Conservation (phyloP, 306 rosid genomes). For the Vigna reflexopilosa region DNA sequence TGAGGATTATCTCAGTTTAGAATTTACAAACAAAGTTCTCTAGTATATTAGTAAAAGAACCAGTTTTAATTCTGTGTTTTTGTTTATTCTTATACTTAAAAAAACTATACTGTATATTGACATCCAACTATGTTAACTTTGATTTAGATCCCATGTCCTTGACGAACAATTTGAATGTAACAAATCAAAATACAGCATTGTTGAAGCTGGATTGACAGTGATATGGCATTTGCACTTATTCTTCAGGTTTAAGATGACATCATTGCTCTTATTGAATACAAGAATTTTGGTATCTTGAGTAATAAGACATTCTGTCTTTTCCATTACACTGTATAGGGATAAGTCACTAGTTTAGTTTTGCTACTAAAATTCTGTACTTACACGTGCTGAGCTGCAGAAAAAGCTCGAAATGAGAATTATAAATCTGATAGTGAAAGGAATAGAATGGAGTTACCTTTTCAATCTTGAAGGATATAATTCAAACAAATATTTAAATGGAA, state of each 20-base stretch:
- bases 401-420: too few species aligned
- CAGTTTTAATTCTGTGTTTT: neutral
- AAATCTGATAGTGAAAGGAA: too few species aligned
- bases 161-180: neutral
- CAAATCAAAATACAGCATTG: neutral
- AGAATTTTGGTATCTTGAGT: neutral
- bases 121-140: neutral
- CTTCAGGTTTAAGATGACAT: neutral
- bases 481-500: too few species aligned
- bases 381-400: too few species aligned
- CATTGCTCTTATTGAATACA: neutral
- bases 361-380: neutral
- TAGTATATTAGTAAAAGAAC: neutral
- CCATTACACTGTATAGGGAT: neutral
- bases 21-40: neutral
- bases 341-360: conserved; percentile 5
- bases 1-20: neutral
- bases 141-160: neutral
- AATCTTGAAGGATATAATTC: too few species aligned
- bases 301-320: neutral
- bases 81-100: neutral
- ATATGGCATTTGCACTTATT: neutral
- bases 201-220: neutral
- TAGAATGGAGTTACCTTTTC: too few species aligned
- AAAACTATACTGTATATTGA: neutral